These are phyloP conservation scores for Fusarium zealandicum DNA, from an alignment of 2,329 filamentous ascomycete species.

Conservation along the genomic window DNA sequence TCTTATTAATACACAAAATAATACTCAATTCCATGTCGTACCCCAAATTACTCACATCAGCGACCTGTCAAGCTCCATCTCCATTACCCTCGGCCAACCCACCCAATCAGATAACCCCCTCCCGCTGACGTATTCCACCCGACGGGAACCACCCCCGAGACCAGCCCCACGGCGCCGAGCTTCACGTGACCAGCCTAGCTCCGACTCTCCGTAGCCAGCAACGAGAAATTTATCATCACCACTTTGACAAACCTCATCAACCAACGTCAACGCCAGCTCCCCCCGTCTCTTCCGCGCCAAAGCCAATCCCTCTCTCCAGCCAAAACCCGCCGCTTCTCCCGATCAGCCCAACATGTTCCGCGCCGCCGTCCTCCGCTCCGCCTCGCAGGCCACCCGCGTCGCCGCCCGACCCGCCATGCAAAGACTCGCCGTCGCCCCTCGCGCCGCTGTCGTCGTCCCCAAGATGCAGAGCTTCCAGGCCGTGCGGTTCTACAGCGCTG, in stretches of 20 bases:
- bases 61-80: not conserved
- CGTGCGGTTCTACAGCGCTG: slow-evolving; percentile 86
- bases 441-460: slow-evolving; percentile 68
- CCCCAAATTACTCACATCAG: not conserved
- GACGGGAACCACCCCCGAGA: too few species aligned
- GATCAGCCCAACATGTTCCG: slow-evolving; percentile 75
- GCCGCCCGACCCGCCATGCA: slow-evolving; percentile 59
- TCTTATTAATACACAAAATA: too few species aligned
- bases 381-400: slow-evolving; percentile 65
- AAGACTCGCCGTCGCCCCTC: slow-evolving; percentile 65
- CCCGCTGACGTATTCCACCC: slow-evolving; percentile 28
- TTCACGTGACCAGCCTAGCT: slow-evolving; percentile 45
- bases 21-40: too few species aligned
- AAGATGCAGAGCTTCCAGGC: slow-evolving; percentile 69
- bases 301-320: slow-evolving; percentile 22
- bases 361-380: slow-evolving; percentile 81
- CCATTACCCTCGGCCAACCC: slow-evolving; percentile 23
- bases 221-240: slow-evolving; percentile 58
- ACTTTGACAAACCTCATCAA: slow-evolving; percentile 24
- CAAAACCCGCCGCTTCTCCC: not conserved
- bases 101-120: slow-evolving; percentile 15
- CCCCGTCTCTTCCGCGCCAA: slow-evolving; percentile 17
- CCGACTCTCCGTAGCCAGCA: slow-evolving; percentile 42
- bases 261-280: slow-evolving; percentile 17
- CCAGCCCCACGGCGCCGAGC: too few species aligned